Evolutionary conservation across 23 red algal species (phyloP).

Genomic region (Gracilaria gracilis): DNA sequence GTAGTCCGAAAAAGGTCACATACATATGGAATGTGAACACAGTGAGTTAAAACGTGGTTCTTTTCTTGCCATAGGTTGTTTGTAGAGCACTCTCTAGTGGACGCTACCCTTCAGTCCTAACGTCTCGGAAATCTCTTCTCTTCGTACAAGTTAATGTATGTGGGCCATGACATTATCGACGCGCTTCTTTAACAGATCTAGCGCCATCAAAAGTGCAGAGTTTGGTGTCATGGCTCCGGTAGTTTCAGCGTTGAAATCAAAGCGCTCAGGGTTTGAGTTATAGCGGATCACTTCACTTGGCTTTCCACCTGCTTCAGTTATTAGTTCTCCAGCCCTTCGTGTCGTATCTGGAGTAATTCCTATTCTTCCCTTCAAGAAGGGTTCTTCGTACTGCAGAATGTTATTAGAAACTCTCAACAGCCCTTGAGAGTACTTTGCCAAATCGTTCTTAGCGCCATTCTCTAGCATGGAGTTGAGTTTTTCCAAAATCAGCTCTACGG

Average conservation of each 20-base stretch:
- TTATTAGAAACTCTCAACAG: slow-evolving; percentile 48
- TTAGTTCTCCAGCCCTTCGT: slow-evolving; percentile 63
- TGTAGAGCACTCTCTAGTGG: too few relatives aligned
- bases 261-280: slow-evolving; percentile 61
- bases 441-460: slow-evolving; percentile 53
- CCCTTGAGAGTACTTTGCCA: slow-evolving; percentile 65
- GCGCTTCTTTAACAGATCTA: slow-evolving; percentile 54
- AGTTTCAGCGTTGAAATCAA: slow-evolving; percentile 80
- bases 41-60: too few relatives aligned
- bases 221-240: slow-evolving; percentile 70
- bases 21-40: too few relatives aligned
- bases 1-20: too few relatives aligned
- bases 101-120: too few relatives aligned
- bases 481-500: slow-evolving; percentile 69
- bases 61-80: too few relatives aligned
- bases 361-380: slow-evolving; percentile 68
- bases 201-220: slow-evolving; percentile 52
- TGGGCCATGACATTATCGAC: slow-evolving; percentile 49
- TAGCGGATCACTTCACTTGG: slow-evolving; percentile 64
- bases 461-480: slow-evolving; percentile 71
- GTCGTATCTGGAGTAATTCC: slow-evolving; percentile 77
- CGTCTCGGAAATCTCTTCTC: too few relatives aligned
- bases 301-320: slow-evolving; percentile 42
- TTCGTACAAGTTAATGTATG: slow-evolving; percentile 19
- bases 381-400: slow-evolving; percentile 70